phyloP scores from a whole-genome alignment of 108 stramenopile genomes.

The Skeletonema costatum region DNA sequence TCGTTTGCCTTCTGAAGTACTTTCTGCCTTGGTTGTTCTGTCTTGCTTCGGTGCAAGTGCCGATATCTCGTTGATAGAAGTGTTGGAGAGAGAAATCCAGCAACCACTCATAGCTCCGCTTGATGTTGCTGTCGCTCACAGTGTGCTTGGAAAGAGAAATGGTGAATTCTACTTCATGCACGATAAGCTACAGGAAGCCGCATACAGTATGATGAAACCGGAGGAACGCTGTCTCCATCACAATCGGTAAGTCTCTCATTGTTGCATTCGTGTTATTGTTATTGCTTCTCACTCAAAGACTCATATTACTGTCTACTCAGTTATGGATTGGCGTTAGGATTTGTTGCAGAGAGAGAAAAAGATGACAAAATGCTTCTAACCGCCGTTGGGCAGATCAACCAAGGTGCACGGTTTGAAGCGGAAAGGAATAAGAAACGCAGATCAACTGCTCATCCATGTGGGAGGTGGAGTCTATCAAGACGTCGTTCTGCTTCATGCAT shows the following conservation, averaged over 20 bases:
- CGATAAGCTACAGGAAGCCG: conserved; percentile 29
- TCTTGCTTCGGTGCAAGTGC: conserved; percentile 23
- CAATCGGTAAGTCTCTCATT: neutral
- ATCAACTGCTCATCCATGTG: too few relatives aligned
- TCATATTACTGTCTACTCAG: too few relatives aligned
- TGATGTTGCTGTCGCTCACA: conserved; percentile 11
- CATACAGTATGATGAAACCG: conserved; percentile 15
- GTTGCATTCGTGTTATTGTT: too few relatives aligned
- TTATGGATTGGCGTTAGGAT: conserved; percentile 9
- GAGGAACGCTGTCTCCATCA: conserved; percentile 8
- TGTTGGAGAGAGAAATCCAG: conserved; percentile 6
- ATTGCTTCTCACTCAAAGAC: too few relatives aligned
- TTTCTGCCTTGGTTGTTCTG: conserved; percentile 3
- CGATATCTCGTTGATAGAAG: neutral
- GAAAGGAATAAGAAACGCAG: too few relatives aligned
- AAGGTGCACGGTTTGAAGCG: too few relatives aligned
- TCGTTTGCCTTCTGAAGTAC: conserved; percentile 6
- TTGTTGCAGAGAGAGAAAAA: neutral
- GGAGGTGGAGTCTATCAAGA: too few relatives aligned
- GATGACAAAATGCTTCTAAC: conserved; percentile 14
- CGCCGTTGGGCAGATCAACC: conserved; percentile 23
- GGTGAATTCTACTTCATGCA: conserved; percentile 17
- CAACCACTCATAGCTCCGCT: neutral
- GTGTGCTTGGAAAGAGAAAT: conserved; percentile 10
- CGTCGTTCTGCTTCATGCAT: too few relatives aligned